Evolutionary conservation across 805 yeast genomes (phyloP), one percentile per base, ranked within the genome.

Genomic region (Cyberlindnera petersonii): DNA sequence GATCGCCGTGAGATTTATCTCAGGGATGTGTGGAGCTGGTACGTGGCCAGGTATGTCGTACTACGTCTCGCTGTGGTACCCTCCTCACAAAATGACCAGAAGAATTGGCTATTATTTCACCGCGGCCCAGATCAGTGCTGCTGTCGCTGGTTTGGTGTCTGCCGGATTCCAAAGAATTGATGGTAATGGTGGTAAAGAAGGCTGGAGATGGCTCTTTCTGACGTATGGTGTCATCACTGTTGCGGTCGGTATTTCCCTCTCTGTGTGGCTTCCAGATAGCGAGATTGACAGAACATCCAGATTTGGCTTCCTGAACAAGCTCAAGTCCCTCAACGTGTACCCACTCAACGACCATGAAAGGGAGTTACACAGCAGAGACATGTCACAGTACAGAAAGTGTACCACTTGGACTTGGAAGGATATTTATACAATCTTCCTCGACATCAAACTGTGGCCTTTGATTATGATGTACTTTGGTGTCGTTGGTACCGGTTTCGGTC

Each of bases 41-140:
- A 77, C 86, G 4, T 86, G 95, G 95, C 95, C 95, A 1, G 95
- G 94, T 9, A 69, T 86, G 82, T 77, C 87, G 17, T 86, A 86
- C 61, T 86, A 86, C 54, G 69, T 86, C 30, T 76, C 89, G 0
- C 64, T 86, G 51, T 86, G 94, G 91, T 86, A 86, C 55, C 95
- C 95, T 2, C 74, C 79, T 37, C 79, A 82, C 33, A 68, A 93
- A 43, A 74, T 79, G 49, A 84, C 94, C 3, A 72, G 75, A 47
- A 69, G 96, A 56, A 82, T 86, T 46, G 96, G 96, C 2, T 86
- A 82, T 63, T 86, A 86, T 60, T 86, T 82, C 61, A 86, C 95
- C 2, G 96, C 96, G 16, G 94, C 96, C 1, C 96, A 86, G 61
- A 59, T 86, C n/a, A 79, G 89, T 31, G 89, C 95, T 1, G 79